Evolutionary conservation across 73 alveolate genomes (phyloP), one percentile per base, ranked within the genome.

Genomic region (Urostyla sp.): DNA sequence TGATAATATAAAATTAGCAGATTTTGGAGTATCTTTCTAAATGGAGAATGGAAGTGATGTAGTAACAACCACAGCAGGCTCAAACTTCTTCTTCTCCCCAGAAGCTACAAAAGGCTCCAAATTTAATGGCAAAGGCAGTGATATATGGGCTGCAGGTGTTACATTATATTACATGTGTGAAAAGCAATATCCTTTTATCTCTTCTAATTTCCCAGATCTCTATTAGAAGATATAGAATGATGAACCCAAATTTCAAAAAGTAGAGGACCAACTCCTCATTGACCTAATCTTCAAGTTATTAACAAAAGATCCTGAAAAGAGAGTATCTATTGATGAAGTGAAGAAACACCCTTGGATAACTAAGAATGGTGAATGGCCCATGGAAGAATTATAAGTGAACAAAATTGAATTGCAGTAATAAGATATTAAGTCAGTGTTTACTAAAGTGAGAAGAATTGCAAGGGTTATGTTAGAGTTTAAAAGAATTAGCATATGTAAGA

Each of bases 111-210:
- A 18, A 26, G 80, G 50, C 0, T 23, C 7, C 27, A 21, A 20
- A 0, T 52, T 35, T 13, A 60, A 37, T 13, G 89, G 89, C 1
- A 89, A 61, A 48, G 80, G 89, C 23, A 83, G 80, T 5, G 95
- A 89, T 84, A 89, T 89, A 11, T 89, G 93, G 92, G 90, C 89
- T 0, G 58, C 82, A 43, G 95, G 95, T 13, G 87, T 89, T 37
- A 75, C 93, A 18, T 67, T 88, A n/a, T 88, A 89, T 76, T 66
- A 87, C 4, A 73, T 86, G 66, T 36, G 84, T 13, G 74, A 61
- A 37, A 87, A 87, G 50, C 43, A 85, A 46, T 53, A 72, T 26
- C 95, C 95, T 0, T 87, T 87, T 59, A 34, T 54, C 21, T 46
- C 72, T 2, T 10, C 11, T 27, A 45, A 34, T 8, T 20, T 69